Evolutionary conservation across 495 filamentous ascomycete genomes (phyloP).

Genomic region (Xylaria nigripes): DNA sequence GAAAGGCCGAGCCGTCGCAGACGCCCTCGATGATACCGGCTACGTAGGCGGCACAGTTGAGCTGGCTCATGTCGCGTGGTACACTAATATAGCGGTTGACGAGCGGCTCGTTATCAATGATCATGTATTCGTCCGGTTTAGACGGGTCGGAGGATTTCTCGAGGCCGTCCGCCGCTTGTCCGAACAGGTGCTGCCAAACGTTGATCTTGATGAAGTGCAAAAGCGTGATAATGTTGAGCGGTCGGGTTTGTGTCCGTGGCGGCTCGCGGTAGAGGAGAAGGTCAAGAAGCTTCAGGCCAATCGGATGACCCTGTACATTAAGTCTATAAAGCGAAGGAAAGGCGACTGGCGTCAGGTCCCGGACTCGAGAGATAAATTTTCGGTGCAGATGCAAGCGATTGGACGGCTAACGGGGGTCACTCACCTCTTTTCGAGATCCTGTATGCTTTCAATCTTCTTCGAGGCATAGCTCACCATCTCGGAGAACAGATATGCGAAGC

Average conservation of each 20-base stretch:
- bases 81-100: constrained; percentile 90
- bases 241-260: constrained; percentile 59
- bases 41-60: constrained; percentile 94
- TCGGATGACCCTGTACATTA: constrained; percentile 89
- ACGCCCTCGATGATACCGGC: constrained; percentile 94
- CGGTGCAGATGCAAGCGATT: too few species aligned
- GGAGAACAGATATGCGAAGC: constrained; percentile 90
- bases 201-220: constrained; percentile 89
- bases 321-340: constrained; percentile 46
- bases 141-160: constrained; percentile 76
- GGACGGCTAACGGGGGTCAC: constrained; percentile 12
- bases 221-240: constrained; percentile 80
- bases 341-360: background rate
- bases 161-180: constrained; percentile 78
- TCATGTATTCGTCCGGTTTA: constrained; percentile 93
- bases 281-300: constrained; percentile 90
- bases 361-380: too few species aligned
- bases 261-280: constrained; percentile 78
- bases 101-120: constrained; percentile 91
- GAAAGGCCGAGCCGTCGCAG: constrained; percentile 84
- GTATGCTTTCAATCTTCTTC: constrained; percentile 77
- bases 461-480: constrained; percentile 98
- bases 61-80: constrained; percentile 86
- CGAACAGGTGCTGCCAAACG: constrained; percentile 88
- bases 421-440: constrained; percentile 86